phyloP scores from a whole-genome alignment of 148 eudicot species.

The Rhododendron simsii region DNA sequence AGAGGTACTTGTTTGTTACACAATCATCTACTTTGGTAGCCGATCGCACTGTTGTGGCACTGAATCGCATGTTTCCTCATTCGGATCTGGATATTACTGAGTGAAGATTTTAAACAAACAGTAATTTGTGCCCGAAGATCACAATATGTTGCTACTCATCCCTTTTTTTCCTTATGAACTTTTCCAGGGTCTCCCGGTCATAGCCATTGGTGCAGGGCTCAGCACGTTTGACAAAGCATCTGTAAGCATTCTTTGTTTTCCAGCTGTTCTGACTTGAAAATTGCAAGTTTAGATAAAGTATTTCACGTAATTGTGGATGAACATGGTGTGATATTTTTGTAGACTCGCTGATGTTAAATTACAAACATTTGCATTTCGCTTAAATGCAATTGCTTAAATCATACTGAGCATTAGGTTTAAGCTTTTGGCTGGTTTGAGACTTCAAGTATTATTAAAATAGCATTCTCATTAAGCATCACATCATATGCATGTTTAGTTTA shows the following conservation, averaged over 20 bases:
- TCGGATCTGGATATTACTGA: neutral
- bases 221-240: slow-evolving; percentile 96
- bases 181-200: slow-evolving; percentile 81
- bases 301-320: neutral
- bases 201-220: slow-evolving; percentile 85
- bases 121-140: neutral
- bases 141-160: neutral
- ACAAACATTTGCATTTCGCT: neutral
- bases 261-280: neutral
- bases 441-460: neutral
- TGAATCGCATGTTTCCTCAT: neutral
- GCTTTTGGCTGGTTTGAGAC: neutral
- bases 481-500: neutral
- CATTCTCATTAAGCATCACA: neutral
- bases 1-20: slow-evolving; percentile 43
- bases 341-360: neutral
- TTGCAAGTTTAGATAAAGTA: neutral
- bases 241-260: slow-evolving; percentile 43
- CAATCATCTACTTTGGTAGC: neutral
- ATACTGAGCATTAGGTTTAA: neutral
- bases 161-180: neutral
- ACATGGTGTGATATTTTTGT: neutral
- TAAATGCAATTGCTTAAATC: neutral
- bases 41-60: neutral
- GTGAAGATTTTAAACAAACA: neutral